phyloP scores from a whole-genome alignment of 2,329 filamentous ascomycete species.

The Colletotrichum sp. region DNA sequence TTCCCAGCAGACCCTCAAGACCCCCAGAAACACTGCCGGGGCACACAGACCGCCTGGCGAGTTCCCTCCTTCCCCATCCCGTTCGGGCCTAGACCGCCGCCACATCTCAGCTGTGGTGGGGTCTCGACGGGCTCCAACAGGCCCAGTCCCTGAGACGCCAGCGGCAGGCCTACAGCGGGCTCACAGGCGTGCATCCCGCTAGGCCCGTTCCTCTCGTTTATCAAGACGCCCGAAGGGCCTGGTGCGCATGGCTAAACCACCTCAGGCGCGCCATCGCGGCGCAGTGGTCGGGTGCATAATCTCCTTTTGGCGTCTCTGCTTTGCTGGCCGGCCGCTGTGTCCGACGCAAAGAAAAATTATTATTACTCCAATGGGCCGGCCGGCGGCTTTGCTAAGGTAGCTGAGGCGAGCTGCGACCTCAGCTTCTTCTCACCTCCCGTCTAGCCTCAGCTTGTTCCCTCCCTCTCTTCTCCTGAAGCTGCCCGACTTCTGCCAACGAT shows the following conservation, averaged over 20 bases:
- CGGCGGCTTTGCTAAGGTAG: neutral
- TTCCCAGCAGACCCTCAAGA: neutral
- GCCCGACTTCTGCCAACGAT: neutral
- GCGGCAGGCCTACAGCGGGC: neutral
- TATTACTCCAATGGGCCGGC: neutral
- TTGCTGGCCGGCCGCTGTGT: neutral
- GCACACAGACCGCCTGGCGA: neutral
- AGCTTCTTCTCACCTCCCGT: neutral
- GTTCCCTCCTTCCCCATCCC: neutral
- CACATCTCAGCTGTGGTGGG: neutral
- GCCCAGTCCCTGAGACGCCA: neutral
- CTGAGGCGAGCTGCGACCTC: neutral
- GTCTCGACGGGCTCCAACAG: neutral
- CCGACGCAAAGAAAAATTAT: neutral
- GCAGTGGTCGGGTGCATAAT: constrained; percentile 3
- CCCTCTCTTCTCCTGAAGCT: neutral
- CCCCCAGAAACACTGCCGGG: neutral
- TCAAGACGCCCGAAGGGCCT: neutral
- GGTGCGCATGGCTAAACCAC: neutral
- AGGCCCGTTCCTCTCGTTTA: constrained; percentile 1
- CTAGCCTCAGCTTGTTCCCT: neutral
- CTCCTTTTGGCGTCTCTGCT: neutral
- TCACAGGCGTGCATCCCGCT: neutral
- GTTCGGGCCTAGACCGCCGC: neutral
- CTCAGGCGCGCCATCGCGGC: constrained; percentile 9